These are phyloP conservation scores for Suhomyces prunicola DNA, from an alignment of 805 yeast species.

Conservation along the genomic window DNA sequence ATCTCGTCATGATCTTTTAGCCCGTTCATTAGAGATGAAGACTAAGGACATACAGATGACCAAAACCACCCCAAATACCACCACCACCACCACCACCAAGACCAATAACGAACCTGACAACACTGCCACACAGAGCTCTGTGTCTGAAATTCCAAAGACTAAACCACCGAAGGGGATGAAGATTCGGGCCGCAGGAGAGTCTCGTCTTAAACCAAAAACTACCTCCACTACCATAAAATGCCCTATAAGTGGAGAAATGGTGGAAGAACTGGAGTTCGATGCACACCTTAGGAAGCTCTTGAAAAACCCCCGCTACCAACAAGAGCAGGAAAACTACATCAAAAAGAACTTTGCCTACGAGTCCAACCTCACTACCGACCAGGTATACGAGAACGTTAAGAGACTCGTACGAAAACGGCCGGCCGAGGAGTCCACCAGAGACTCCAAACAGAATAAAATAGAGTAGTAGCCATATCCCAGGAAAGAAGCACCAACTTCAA, in stretches of 20 bases:
- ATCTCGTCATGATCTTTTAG: constrained; percentile 55
- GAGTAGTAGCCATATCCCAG: not conserved
- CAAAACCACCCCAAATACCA: not conserved
- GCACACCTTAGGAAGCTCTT: constrained; percentile 67
- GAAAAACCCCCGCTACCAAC: constrained; percentile 74
- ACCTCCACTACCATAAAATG: constrained; percentile 51
- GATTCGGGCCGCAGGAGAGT: constrained; percentile 67
- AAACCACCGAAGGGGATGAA: constrained; percentile 51
- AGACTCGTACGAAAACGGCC: constrained; percentile 13
- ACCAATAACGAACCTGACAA: not conserved
- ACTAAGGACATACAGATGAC: constrained; percentile 22
- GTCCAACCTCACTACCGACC: constrained; percentile 51
- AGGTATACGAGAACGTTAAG: constrained; percentile 62
- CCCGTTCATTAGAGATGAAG: constrained; percentile 57
- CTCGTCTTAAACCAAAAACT: constrained; percentile 40
- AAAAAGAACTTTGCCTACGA: constrained; percentile 48
- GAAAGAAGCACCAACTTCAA: too few species aligned
- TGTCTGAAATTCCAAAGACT: not conserved
- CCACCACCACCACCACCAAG: not conserved
- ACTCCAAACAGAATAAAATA: constrained; percentile 1
- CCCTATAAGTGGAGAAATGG: constrained; percentile 71
- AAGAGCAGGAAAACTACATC: constrained; percentile 62
- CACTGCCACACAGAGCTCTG: constrained; percentile 8
- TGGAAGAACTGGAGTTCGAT: constrained; percentile 69
- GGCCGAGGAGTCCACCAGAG: constrained; percentile 4